A percentile compares a stretch with the other conserved stretches of the same genome.
These are phyloP conservation scores for Stenogyne calaminthoides DNA, from an alignment of 305 asterid genomes.

Conservation along the genomic window DNA sequence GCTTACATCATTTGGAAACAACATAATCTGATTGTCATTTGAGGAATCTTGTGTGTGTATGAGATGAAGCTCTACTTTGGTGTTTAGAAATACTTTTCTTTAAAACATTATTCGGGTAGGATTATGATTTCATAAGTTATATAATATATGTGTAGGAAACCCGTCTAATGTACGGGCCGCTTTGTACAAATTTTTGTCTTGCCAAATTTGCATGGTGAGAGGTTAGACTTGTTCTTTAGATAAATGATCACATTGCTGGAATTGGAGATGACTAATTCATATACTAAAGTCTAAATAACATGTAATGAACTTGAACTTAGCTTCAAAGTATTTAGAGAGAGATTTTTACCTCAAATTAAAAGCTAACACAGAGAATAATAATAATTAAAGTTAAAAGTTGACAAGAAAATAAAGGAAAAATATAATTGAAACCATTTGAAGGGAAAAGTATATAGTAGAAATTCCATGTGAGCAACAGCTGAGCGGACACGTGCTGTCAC, in stretches of 20 bases:
- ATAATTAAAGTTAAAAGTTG: neutral
- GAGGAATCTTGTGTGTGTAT: no score
- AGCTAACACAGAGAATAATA: neutral
- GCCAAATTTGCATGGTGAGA: neutral
- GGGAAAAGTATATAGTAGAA: neutral
- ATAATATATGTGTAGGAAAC: no score
- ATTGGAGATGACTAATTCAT: neutral
- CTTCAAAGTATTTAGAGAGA: neutral
- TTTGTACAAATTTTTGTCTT: no score
- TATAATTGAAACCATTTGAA: no score
- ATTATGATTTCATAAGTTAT: no score
- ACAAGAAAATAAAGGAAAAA: neutral
- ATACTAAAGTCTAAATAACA: neutral
- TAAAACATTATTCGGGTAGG: no score
- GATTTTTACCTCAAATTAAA: neutral
- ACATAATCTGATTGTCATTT: neutral
- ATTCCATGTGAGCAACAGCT: conserved; percentile 9
- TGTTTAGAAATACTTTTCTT: no score
- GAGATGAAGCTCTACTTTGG: no score
- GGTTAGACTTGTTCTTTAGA: neutral
- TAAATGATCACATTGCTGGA: neutral
- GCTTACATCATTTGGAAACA: neutral
- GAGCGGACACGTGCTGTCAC: conserved; percentile 27
- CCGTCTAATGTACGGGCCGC: no score
- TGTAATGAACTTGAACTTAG: neutral